Percentiles rank a stretch among this genome's conserved stretches.
Evolutionary conservation across 805 yeast genomes (phyloP).

Genomic region (Clavispora fructus): DNA sequence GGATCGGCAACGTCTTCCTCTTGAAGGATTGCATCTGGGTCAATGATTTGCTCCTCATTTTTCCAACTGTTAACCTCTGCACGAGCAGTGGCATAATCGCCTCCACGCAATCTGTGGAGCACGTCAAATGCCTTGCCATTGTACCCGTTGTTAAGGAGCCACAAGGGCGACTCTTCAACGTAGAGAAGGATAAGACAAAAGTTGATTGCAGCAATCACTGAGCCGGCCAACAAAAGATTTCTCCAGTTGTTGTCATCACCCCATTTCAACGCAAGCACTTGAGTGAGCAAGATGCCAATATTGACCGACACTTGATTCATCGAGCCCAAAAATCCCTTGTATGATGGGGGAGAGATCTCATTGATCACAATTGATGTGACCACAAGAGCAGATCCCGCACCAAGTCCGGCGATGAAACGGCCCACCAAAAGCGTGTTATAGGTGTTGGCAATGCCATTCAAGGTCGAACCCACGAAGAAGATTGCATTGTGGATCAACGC

Average conservation of each 20-base stretch:
- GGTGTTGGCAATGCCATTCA: conserved; percentile 48
- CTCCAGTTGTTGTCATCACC: conserved; percentile 72
- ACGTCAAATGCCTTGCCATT: conserved; percentile 36
- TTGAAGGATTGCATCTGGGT: conserved; percentile 13
- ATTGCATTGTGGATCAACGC: conserved; percentile 47
- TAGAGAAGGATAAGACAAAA: conserved; percentile 33
- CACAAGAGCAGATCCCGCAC: conserved; percentile 85
- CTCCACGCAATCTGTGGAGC: conserved; percentile 36
- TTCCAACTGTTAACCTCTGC: conserved; percentile 37
- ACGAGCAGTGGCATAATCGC: conserved; percentile 29
- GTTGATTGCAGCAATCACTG: conserved; percentile 47
- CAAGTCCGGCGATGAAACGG: conserved; percentile 73
- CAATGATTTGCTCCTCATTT: neutral
- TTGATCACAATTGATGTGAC: conserved; percentile 77
- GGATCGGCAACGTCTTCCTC: conserved; percentile 12
- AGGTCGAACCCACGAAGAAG: conserved; percentile 56
- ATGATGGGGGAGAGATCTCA: conserved; percentile 66
- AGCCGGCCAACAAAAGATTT: conserved; percentile 57
- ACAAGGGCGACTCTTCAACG: conserved; percentile 76
- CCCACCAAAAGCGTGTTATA: conserved; percentile 52
- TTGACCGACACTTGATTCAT: conserved; percentile 87
- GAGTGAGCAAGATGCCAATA: conserved; percentile 78
- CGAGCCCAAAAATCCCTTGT: conserved; percentile 78
- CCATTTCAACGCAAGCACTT: conserved; percentile 64
- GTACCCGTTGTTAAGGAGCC: conserved; percentile 56